Evolutionary conservation across 345 rosid species (phyloP).

Genomic region (Brassica carinata): DNA sequence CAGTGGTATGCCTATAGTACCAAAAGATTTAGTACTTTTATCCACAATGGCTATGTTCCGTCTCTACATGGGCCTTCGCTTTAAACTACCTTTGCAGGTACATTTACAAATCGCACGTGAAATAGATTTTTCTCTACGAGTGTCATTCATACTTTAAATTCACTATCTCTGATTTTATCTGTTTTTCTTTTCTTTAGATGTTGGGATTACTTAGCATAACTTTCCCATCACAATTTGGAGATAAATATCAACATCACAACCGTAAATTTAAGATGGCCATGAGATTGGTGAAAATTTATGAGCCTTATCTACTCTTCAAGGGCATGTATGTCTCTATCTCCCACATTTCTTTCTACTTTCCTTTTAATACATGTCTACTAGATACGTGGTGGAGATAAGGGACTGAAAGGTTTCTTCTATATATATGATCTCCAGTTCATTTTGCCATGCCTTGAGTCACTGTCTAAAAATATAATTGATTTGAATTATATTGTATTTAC

Average conservation of each 20-base stretch:
- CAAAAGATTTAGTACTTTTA: constrained; percentile 41
- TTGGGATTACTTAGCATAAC: constrained; percentile 40
- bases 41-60: constrained; percentile 63
- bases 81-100: constrained; percentile 50
- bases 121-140: background rate
- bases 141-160: background rate
- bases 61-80: constrained; percentile 59
- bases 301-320: constrained; percentile 72
- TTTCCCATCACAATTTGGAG: background rate
- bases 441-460: background rate
- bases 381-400: background rate
- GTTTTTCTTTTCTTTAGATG: background rate
- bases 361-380: background rate
- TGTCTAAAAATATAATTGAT: constrained; percentile 14
- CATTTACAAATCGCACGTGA: background rate
- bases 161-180: background rate
- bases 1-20: constrained; percentile 61
- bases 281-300: constrained; percentile 65
- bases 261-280: constrained; percentile 45
- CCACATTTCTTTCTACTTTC: background rate
- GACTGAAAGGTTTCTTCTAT: background rate
- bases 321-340: constrained; percentile 59
- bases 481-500: constrained; percentile 19
- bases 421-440: background rate
- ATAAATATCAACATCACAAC: background rate